These are phyloP conservation scores for Pachysandra terminalis DNA, from an alignment of 164 flowering plant species.

Conservation along the genomic window DNA sequence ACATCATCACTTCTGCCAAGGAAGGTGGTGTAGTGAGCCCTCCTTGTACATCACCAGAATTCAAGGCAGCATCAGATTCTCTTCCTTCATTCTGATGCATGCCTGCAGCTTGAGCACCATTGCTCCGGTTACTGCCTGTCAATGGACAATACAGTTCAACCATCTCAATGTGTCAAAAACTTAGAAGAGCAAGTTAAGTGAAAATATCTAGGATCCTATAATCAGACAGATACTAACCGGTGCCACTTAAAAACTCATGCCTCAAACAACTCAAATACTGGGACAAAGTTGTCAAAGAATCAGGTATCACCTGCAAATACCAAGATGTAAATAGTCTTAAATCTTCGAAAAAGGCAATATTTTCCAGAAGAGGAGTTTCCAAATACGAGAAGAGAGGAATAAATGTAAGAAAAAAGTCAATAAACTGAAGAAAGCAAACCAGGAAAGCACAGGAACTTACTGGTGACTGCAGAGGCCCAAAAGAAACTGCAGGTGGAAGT, in stretches of 20 bases:
- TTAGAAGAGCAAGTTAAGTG: slow-evolving; percentile 2
- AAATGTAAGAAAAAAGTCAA: not conserved
- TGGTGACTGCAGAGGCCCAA: slow-evolving; percentile 52
- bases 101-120: slow-evolving; percentile 27
- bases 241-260: slow-evolving; percentile 53
- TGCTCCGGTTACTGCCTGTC: slow-evolving; percentile 36
- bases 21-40: slow-evolving; percentile 69
- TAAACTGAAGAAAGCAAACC: slow-evolving; percentile 2
- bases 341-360: not conserved
- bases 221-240: slow-evolving; percentile 41
- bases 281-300: slow-evolving; percentile 71
- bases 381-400: not conserved
- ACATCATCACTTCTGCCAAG: slow-evolving; percentile 65
- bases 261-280: slow-evolving; percentile 61
- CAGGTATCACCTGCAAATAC: slow-evolving; percentile 68
- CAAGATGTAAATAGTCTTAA: not conserved
- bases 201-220: not conserved
- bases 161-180: slow-evolving; percentile 14
- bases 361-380: not conserved
- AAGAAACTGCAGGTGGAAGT: slow-evolving; percentile 43
- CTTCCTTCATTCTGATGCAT: slow-evolving; percentile 22
- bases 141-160: slow-evolving; percentile 8
- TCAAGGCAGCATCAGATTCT: slow-evolving; percentile 22
- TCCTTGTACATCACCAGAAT: slow-evolving; percentile 28
- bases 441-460: slow-evolving; percentile 32